These are phyloP conservation scores for Solanum pennellii DNA, from an alignment of 257 asterid genomes.

Conservation along the genomic window DNA sequence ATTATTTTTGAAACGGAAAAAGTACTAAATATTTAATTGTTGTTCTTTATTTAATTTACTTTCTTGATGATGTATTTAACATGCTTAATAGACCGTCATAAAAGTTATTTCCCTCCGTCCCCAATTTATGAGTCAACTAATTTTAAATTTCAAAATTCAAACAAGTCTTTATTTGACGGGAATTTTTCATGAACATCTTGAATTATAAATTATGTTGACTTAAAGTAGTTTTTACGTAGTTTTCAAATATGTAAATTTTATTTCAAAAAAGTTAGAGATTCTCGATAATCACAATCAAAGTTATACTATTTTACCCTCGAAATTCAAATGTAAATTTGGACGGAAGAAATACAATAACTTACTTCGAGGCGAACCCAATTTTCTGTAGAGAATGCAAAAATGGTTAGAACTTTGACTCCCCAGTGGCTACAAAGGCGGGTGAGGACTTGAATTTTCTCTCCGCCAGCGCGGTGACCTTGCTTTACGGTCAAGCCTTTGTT, in stretches of 20 bases:
- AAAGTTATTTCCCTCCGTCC: too few species aligned
- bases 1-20: too few species aligned
- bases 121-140: too few species aligned
- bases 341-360: neutral
- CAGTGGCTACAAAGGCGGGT: neutral
- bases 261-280: neutral
- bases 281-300: too few species aligned
- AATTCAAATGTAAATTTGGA: neutral
- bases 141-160: too few species aligned
- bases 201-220: neutral
- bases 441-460: neutral
- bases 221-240: too few species aligned
- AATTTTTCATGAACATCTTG: neutral
- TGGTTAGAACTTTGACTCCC: conserved; percentile 7
- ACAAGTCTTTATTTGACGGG: rapidly evolving
- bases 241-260: too few species aligned
- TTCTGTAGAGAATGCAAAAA: neutral
- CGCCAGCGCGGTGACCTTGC: neutral
- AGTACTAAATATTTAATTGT: too few species aligned
- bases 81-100: neutral
- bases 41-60: too few species aligned
- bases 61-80: too few species aligned
- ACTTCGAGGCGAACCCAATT: neutral
- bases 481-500: neutral
- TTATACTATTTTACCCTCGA: neutral